Percentiles rank a stretch among this genome's conserved stretches.
phyloP scores from a whole-genome alignment of 1,284 basidiomycete species.

The Puccinia coronata region DNA sequence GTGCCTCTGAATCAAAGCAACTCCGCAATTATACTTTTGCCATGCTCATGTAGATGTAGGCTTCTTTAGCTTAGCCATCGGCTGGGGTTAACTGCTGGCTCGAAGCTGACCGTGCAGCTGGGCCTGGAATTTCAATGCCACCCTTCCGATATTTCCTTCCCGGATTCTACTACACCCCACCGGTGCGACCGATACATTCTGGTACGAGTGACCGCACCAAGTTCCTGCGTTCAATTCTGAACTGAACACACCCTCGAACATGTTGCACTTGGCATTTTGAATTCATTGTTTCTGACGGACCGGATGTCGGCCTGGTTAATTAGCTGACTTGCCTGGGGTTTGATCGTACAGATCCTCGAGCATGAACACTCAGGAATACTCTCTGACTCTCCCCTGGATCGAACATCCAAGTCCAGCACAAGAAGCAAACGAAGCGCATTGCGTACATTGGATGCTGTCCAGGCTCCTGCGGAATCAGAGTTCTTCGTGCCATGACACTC shows the following conservation, averaged over 20 bases:
- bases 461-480: background rate
- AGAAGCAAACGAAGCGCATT: background rate
- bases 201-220: background rate
- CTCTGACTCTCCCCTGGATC: background rate
- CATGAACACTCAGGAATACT: conserved; percentile 7
- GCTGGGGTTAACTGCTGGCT: too few species aligned
- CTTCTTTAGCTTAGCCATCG: too few species aligned
- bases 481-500: conserved; percentile 12
- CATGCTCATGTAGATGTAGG: too few species aligned
- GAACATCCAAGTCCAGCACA: background rate
- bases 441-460: background rate
- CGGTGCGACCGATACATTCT: conserved; percentile 1
- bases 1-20: too few species aligned
- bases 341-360: conserved; percentile 4
- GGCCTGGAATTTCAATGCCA: background rate
- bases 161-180: background rate
- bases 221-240: background rate
- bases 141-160: background rate
- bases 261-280: background rate
- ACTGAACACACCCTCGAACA: conserved; percentile 1
- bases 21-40: too few species aligned
- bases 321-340: background rate
- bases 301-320: background rate
- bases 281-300: background rate
- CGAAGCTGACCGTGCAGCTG: background rate